These are phyloP conservation scores for Colletotrichum agaves DNA, from an alignment of 2,329 filamentous ascomycete genomes.

Conservation along the genomic window DNA sequence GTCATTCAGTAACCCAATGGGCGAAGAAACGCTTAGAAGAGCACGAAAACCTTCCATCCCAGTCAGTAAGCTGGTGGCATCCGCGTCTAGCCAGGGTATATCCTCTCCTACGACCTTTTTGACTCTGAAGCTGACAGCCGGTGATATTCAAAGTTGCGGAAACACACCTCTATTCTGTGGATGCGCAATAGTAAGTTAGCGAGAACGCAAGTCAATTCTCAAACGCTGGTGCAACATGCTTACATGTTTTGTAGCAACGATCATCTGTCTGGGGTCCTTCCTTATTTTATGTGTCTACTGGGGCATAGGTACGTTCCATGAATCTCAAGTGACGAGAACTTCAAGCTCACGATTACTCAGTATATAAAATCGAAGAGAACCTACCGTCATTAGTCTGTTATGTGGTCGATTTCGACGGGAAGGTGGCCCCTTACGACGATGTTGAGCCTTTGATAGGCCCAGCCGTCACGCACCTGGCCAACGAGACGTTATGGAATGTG, in stretches of 20 bases:
- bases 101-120: background rate
- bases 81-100: conserved; percentile 12
- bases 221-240: background rate
- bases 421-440: background rate
- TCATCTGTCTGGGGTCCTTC: conserved; percentile 16
- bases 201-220: background rate
- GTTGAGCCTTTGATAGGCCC: conserved; percentile 11
- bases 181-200: conserved; percentile 18
- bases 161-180: conserved; percentile 22
- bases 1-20: conserved; percentile 2
- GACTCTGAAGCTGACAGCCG: no score
- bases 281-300: conserved; percentile 22
- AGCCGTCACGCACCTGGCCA: conserved; percentile 2
- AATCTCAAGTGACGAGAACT: no score
- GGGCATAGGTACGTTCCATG: conserved; percentile 1
- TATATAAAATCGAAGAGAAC: conserved; percentile 21
- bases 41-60: conserved; percentile 11
- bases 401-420: conserved; percentile 24
- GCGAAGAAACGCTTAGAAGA: conserved; percentile 8
- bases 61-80: conserved; percentile 31
- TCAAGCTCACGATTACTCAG: background rate
- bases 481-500: conserved; percentile 8
- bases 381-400: conserved; percentile 15
- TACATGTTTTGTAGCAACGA: background rate
- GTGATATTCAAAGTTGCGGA: background rate